These are phyloP conservation scores for Saposhnikovia divaricata DNA, from an alignment of 129 eudicot species.

Conservation along the genomic window DNA sequence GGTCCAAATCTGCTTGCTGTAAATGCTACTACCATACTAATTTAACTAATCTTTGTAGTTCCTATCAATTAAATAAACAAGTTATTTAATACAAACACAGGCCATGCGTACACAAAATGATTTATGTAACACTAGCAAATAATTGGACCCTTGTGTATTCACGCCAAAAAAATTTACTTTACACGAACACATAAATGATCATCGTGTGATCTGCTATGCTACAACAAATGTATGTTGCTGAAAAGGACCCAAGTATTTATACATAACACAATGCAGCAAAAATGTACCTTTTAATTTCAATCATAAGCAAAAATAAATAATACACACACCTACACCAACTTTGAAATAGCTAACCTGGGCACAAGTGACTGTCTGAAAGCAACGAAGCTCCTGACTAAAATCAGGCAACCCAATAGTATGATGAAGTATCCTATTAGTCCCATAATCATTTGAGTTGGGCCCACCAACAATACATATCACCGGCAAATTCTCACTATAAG, in stretches of 20 bases:
- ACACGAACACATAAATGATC: no score
- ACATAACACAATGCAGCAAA: no score
- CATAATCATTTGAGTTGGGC: constrained; percentile 80
- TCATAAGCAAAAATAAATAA: not conserved
- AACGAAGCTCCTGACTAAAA: constrained; percentile 64
- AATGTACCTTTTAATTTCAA: no score
- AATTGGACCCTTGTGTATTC: no score
- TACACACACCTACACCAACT: not conserved
- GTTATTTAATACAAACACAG: not conserved
- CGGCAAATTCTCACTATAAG: constrained; percentile 82
- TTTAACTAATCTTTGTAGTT: not conserved
- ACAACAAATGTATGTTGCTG: no score
- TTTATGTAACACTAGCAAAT: no score
- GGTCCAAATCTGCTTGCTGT: not conserved
- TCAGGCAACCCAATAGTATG: constrained; percentile 83
- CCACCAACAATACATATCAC: constrained; percentile 89
- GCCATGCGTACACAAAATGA: not conserved
- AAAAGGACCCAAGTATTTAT: no score
- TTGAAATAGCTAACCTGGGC: constrained; percentile 37
- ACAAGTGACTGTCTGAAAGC: constrained; percentile 74
- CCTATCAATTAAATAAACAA: not conserved
- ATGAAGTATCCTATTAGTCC: constrained; percentile 69
- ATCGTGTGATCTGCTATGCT: no score
- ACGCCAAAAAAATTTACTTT: no score
- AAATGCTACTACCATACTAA: not conserved